These are phyloP conservation scores for Penicillium goetzii DNA, from an alignment of 495 filamentous ascomycete species.

Conservation along the genomic window DNA sequence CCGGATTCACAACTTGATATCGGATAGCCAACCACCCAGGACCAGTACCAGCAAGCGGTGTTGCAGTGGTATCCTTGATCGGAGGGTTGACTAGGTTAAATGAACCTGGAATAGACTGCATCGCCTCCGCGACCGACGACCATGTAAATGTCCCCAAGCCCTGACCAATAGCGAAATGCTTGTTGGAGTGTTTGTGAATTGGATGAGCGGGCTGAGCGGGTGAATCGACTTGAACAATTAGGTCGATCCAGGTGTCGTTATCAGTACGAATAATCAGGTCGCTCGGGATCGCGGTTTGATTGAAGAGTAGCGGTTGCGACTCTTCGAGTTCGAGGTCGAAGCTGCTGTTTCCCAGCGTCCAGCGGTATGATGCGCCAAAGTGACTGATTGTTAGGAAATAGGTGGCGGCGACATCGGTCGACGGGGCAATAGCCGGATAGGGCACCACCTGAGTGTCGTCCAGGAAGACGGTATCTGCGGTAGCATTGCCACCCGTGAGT, in stretches of 20 bases:
- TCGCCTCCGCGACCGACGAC: slow-evolving; percentile 55
- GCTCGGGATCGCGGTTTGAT: slow-evolving; percentile 38
- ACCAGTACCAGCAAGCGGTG: slow-evolving; percentile 34
- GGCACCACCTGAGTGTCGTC: slow-evolving; percentile 42
- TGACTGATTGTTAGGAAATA: slow-evolving; percentile 41
- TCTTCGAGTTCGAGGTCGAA: slow-evolving; percentile 39
- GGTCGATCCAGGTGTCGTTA: slow-evolving; percentile 61
- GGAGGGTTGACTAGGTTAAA: slow-evolving; percentile 62
- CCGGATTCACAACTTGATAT: slow-evolving; percentile 63
- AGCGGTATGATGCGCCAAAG: slow-evolving; percentile 47
- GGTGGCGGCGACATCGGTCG: slow-evolving; percentile 44
- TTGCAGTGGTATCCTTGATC: slow-evolving; percentile 53
- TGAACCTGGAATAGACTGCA: slow-evolving; percentile 43
- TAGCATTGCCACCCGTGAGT: slow-evolving; percentile 39
- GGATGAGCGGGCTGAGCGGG: slow-evolving; percentile 53
- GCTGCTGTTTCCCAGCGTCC: slow-evolving; percentile 49
- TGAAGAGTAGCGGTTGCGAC: slow-evolving; percentile 53
- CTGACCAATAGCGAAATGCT: slow-evolving; percentile 58
- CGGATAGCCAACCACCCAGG: slow-evolving; percentile 56
- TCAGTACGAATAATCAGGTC: slow-evolving; percentile 53
- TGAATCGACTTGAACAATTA: slow-evolving; percentile 49
- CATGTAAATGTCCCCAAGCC: slow-evolving; percentile 55
- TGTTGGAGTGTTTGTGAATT: slow-evolving; percentile 68
- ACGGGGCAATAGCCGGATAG: slow-evolving; percentile 45
- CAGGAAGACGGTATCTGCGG: slow-evolving; percentile 42